A percentile compares a stretch with the other conserved stretches of the same genome.
phyloP scores from a whole-genome alignment of 805 yeast species.

The Spathaspora hagerdaliae region DNA sequence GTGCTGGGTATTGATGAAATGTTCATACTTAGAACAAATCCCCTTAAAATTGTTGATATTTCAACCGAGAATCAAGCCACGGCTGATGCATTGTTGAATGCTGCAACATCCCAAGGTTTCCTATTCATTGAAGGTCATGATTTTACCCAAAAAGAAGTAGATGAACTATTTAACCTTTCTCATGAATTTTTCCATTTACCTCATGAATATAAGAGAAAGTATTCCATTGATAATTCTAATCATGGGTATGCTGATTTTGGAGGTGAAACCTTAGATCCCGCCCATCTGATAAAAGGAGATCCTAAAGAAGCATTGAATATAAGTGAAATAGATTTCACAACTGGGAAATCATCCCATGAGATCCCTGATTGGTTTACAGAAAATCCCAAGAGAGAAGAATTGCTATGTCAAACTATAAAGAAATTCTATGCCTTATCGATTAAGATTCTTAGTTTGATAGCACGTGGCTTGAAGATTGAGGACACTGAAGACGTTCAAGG shows the following conservation, averaged over 20 bases:
- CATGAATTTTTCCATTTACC: constrained; percentile 51
- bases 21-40: constrained; percentile 23
- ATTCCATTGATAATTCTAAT: constrained; percentile 51
- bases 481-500: constrained; percentile 31
- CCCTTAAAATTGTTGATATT: constrained; percentile 57
- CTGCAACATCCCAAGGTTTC: constrained; percentile 64
- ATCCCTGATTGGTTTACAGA: constrained; percentile 51
- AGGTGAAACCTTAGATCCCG: constrained; percentile 47
- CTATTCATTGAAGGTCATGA: constrained; percentile 65
- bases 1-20: no score
- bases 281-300: constrained; percentile 37
- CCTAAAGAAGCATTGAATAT: constrained; percentile 72
- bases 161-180: constrained; percentile 46
- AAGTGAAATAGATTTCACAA: constrained; percentile 46
- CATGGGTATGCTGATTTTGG: constrained; percentile 57
- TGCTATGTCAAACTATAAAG: constrained; percentile 29
- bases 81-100: constrained; percentile 50
- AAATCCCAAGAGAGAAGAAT: constrained; percentile 35
- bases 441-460: constrained; percentile 51
- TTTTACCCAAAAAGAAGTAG: constrained; percentile 54
- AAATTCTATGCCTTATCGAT: constrained; percentile 51
- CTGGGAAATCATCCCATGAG: constrained; percentile 37
- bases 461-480: constrained; percentile 61
- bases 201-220: constrained; percentile 44
- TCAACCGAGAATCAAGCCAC: constrained; percentile 38